Conservation (phyloP, 495 filamentous ascomycete genomes). For the Xylaria curta region DNA sequence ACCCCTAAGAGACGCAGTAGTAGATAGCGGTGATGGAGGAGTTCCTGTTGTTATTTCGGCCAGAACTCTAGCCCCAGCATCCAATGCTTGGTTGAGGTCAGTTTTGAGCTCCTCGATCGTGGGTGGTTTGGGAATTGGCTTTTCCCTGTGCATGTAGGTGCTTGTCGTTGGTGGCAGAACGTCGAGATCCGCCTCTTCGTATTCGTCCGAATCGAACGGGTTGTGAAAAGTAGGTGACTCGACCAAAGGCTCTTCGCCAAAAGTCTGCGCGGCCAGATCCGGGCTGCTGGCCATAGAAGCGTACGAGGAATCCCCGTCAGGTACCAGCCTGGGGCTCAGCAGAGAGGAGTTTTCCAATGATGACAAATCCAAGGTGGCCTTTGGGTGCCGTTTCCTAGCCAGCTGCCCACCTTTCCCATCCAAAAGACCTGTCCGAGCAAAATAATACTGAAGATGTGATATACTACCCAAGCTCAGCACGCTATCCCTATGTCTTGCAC, state of each 20-base stretch:
- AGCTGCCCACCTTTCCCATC: slow-evolving; percentile 92
- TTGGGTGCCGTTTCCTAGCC: slow-evolving; percentile 70
- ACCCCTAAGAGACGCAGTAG: slow-evolving; percentile 44
- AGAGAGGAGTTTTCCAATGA: slow-evolving; percentile 48
- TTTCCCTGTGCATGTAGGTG: slow-evolving; percentile 89
- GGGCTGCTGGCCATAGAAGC: slow-evolving; percentile 63
- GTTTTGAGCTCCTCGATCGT: slow-evolving; percentile 76
- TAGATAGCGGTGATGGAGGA: slow-evolving; percentile 36
- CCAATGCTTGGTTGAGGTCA: slow-evolving; percentile 72
- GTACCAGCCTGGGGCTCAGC: slow-evolving; percentile 45
- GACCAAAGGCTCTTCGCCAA: slow-evolving; percentile 48
- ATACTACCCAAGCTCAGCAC: slow-evolving; percentile 97
- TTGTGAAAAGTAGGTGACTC: slow-evolving; percentile 68
- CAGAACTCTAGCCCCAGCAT: slow-evolving; percentile 69
- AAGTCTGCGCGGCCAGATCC: slow-evolving; percentile 51
- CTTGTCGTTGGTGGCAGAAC: slow-evolving; percentile 96
- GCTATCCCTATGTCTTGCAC: slow-evolving; percentile 86
- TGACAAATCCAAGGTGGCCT: slow-evolving; percentile 57
- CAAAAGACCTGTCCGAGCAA: slow-evolving; percentile 89
- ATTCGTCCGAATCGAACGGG: slow-evolving; percentile 63
- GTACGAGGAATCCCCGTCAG: slow-evolving; percentile 61
- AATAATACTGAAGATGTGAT: slow-evolving; percentile 97
- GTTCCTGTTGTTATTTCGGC: slow-evolving; percentile 47
- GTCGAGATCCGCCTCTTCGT: slow-evolving; percentile 64
- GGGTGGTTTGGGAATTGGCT: slow-evolving; percentile 85